Conservation (phyloP, 345 rosid species). For the Hypericum perforatum region DNA sequence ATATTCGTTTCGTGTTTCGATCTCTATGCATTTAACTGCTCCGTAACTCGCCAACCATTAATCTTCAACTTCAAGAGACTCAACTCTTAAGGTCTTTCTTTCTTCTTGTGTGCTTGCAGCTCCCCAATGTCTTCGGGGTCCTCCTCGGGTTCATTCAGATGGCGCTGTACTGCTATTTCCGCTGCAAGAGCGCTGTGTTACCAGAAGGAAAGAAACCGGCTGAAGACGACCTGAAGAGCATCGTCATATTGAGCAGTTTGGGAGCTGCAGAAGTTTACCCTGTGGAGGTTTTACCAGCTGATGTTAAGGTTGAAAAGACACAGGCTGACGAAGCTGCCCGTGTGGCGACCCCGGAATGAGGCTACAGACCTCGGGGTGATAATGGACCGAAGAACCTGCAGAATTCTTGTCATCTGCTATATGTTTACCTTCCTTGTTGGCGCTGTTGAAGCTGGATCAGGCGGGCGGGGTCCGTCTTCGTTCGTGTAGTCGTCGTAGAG, state of each 20-base stretch:
- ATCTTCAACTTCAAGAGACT: neutral
- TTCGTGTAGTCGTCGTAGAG: too few relatives aligned
- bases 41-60: neutral
- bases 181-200: constrained; percentile 22
- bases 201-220: constrained; percentile 6
- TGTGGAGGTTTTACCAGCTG: neutral
- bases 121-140: constrained; percentile 72
- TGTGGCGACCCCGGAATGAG: neutral
- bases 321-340: neutral
- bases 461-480: too few relatives aligned
- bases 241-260: constrained; percentile 10
- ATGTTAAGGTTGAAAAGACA: neutral
- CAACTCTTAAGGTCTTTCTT: neutral
- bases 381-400: too few relatives aligned
- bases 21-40: neutral
- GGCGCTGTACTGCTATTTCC: constrained; percentile 39
- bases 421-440: too few relatives aligned
- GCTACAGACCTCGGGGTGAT: too few relatives aligned
- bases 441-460: too few relatives aligned
- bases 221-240: constrained; percentile 15
- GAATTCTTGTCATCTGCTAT: too few relatives aligned
- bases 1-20: too few relatives aligned
- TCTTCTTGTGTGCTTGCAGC: constrained; percentile 20
- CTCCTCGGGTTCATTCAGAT: constrained; percentile 63
- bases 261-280: constrained; percentile 23